Evolutionary conservation across 768 basidiomycete species (phyloP).

Genomic region (Strobilomyces dryophilus): DNA sequence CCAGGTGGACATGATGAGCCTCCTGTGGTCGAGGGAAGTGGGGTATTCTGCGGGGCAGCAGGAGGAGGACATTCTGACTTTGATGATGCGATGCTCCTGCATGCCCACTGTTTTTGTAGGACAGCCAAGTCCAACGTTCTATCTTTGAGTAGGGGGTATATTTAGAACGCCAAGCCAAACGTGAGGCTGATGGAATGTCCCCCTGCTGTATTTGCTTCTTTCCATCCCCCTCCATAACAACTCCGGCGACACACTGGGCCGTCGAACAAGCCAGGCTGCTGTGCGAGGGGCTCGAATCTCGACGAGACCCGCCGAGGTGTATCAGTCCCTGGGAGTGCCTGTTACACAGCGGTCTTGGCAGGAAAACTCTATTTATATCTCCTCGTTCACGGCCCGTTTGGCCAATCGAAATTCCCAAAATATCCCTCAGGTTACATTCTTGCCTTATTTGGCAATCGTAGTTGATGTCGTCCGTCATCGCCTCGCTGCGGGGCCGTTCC

Average conservation of each 20-base stretch:
- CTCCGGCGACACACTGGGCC: neutral
- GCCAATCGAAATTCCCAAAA: constrained; percentile 24
- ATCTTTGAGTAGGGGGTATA: constrained; percentile 41
- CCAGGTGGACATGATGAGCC: constrained; percentile 43
- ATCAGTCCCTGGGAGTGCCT: constrained; percentile 22
- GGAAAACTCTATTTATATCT: constrained; percentile 29
- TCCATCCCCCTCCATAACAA: neutral
- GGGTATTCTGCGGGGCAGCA: constrained; percentile 15
- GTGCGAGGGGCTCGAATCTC: neutral
- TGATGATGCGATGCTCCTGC: constrained; percentile 13
- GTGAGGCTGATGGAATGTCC: constrained; percentile 32
- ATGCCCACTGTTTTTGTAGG: constrained; percentile 36
- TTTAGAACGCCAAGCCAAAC: constrained; percentile 43
- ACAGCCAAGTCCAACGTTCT: constrained; percentile 43
- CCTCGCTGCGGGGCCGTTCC: constrained; percentile 3
- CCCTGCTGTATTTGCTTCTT: constrained; percentile 20
- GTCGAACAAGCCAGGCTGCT: neutral
- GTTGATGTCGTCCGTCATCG: constrained; percentile 3
- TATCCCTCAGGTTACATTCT: neutral
- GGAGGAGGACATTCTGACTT: constrained; percentile 26
- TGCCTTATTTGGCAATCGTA: constrained; percentile 14
- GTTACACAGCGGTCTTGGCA: constrained; percentile 31
- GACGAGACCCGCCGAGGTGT: neutral
- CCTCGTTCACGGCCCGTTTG: constrained; percentile 8
- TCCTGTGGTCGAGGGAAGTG: constrained; percentile 22